Percentiles rank a stretch among this genome's conserved stretches.
phyloP scores from a whole-genome alignment of 768 basidiomycete species.

The Russula dissimulans region DNA sequence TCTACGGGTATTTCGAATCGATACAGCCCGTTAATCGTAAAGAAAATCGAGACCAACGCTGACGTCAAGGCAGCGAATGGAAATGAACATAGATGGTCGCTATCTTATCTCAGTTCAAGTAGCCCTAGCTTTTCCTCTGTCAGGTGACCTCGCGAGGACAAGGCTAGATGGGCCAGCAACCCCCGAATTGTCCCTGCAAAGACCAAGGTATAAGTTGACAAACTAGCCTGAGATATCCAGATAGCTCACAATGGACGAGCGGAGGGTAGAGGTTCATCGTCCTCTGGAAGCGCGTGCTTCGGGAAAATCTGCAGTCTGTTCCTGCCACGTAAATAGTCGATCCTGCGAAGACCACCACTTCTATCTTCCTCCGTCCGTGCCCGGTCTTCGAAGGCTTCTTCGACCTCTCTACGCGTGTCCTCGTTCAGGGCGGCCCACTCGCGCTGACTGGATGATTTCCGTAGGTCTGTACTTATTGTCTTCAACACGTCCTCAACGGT shows the following conservation, averaged over 20 bases:
- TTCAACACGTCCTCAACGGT: constrained; percentile 13
- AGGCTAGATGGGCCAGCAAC: constrained; percentile 1
- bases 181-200: not conserved
- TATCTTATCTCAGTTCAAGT: not conserved
- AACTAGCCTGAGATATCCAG: not conserved
- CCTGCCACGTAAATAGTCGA: constrained; percentile 11
- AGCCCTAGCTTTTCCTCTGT: constrained; percentile 3
- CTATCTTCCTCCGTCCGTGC: constrained; percentile 5
- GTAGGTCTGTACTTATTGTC: not conserved
- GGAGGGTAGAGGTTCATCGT: not conserved
- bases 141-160: not conserved
- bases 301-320: constrained; percentile 12
- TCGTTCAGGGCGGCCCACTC: constrained; percentile 9
- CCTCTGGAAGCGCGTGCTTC: not conserved
- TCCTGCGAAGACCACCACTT: constrained; percentile 2
- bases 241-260: constrained; percentile 8
- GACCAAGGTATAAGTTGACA: not conserved
- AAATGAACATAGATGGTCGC: not conserved
- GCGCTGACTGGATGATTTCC: constrained; percentile 9
- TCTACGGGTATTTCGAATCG: not conserved
- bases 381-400: constrained; percentile 3
- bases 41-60: not conserved
- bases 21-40: not conserved
- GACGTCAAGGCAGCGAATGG: not conserved
- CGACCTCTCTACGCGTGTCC: constrained; percentile 6